Conservation (phyloP, 495 filamentous ascomycete genomes). For the Aspergillus bridgeri region DNA sequence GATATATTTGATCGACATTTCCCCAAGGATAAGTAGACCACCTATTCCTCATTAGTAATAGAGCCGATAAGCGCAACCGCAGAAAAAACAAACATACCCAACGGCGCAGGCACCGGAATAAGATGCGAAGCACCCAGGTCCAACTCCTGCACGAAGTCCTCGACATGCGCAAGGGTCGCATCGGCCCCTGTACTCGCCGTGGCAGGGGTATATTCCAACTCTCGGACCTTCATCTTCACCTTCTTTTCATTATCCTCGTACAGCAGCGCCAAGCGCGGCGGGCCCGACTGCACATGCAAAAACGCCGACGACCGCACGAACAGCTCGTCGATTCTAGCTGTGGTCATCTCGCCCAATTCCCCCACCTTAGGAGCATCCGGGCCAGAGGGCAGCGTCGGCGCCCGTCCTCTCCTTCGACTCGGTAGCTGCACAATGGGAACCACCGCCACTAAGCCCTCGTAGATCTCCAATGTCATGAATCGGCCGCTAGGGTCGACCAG, state of each 20-base stretch:
- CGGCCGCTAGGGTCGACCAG: constrained; percentile 77
- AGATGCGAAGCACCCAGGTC: constrained; percentile 75
- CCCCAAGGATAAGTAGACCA: constrained; percentile 79
- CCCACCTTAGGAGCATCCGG: constrained; percentile 44
- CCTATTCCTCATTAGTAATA: constrained; percentile 32
- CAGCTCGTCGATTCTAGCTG: constrained; percentile 78
- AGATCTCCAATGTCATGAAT: constrained; percentile 82
- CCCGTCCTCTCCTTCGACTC: constrained; percentile 48
- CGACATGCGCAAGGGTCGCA: constrained; percentile 50
- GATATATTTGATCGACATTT: constrained; percentile 79
- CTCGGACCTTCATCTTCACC: constrained; percentile 57
- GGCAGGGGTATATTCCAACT: constrained; percentile 49
- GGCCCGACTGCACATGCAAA: constrained; percentile 64
- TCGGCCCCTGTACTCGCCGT: constrained; percentile 43
- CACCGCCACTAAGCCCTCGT: constrained; percentile 81
- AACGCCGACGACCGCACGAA: constrained; percentile 81
- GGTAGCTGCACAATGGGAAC: constrained; percentile 64
- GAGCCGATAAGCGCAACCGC: constrained; percentile 1
- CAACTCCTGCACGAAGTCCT: constrained; percentile 53
- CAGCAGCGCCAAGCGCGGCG: constrained; percentile 77
- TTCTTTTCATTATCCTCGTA: constrained; percentile 70
- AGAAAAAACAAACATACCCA: constrained; percentile 37
- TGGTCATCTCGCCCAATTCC: constrained; percentile 64
- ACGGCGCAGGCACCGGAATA: constrained; percentile 72
- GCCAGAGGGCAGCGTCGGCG: constrained; percentile 21